phyloP scores from a whole-genome alignment of 1,284 basidiomycete species.

The Apiotrichum gamsii region DNA sequence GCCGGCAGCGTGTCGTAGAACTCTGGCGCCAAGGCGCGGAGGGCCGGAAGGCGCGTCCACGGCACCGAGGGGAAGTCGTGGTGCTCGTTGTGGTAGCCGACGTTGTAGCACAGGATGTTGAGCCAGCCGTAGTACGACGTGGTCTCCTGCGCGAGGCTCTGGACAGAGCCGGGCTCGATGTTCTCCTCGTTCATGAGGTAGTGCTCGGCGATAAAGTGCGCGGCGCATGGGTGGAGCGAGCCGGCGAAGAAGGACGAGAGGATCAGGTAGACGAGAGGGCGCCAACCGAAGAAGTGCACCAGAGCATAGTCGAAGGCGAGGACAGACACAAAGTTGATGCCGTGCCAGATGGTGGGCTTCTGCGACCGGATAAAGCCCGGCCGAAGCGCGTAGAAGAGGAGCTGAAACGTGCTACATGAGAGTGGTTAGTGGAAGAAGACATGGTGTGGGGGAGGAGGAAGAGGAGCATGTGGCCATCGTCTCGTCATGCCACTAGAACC shows the following conservation, averaged over 20 bases:
- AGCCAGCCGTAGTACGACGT: constrained; percentile 93
- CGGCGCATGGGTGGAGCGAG: constrained; percentile 87
- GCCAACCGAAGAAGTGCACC: constrained; percentile 57
- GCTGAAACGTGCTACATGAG: constrained; percentile 78
- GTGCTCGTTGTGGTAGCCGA: constrained; percentile 98
- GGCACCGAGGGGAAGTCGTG: constrained; percentile 96
- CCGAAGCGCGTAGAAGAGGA: constrained; percentile 93
- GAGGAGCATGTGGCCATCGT: no score
- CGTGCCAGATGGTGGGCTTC: constrained; percentile 73
- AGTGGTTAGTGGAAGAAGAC: background rate
- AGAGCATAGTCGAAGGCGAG: constrained; percentile 67
- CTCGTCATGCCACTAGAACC: no score
- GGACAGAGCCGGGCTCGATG: constrained; percentile 20
- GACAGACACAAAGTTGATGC: constrained; percentile 66
- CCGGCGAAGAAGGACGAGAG: constrained; percentile 91
- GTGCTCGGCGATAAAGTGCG: constrained; percentile 96
- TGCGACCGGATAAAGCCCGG: constrained; percentile 90
- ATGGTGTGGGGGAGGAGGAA: no score
- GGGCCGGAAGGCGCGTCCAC: constrained; percentile 86
- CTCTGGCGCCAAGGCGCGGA: constrained; percentile 78
- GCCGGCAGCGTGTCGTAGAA: constrained; percentile 84
- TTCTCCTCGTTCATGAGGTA: constrained; percentile 80
- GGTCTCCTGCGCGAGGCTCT: constrained; percentile 67
- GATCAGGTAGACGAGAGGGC: constrained; percentile 75
- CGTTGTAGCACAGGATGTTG: constrained; percentile 92